Percentiles rank a stretch among this genome's conserved stretches.
phyloP scores from a whole-genome alignment of 306 rosid genomes.

The Corylus heterophylla region DNA sequence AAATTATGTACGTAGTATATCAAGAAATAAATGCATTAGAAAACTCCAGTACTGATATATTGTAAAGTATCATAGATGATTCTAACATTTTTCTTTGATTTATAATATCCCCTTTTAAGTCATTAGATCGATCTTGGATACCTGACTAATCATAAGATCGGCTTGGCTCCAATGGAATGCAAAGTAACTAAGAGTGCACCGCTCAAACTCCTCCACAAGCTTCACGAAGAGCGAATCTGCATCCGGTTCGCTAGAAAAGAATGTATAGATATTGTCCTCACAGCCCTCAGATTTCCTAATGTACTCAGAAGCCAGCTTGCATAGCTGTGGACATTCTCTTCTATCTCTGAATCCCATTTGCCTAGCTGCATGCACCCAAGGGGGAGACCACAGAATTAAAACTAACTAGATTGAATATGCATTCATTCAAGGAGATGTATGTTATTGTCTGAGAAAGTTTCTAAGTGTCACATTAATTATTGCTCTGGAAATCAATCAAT shows the following conservation, averaged over 20 bases:
- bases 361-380: constrained; percentile 85
- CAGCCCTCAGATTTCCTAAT: constrained; percentile 70
- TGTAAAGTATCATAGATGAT: background rate
- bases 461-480: too few relatives aligned
- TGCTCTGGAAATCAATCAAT: background rate
- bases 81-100: background rate
- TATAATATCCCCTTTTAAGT: background rate
- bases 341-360: constrained; percentile 89
- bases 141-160: constrained; percentile 85
- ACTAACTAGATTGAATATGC: background rate
- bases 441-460: too few relatives aligned
- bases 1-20: constrained; percentile 9
- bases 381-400: background rate
- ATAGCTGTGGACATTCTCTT: constrained; percentile 70
- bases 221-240: constrained; percentile 90
- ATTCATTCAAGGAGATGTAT: background rate
- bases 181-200: constrained; percentile 95
- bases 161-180: constrained; percentile 91
- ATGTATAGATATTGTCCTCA: constrained; percentile 77
- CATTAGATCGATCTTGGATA: constrained; percentile 20
- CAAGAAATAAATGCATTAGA: background rate
- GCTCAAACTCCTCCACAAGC: constrained; percentile 97
- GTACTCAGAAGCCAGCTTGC: constrained; percentile 86
- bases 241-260: constrained; percentile 67
- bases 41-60: background rate